These are phyloP conservation scores for Scytalidium sp. DNA, from an alignment of 2,329 filamentous ascomycete genomes.

Conservation along the genomic window DNA sequence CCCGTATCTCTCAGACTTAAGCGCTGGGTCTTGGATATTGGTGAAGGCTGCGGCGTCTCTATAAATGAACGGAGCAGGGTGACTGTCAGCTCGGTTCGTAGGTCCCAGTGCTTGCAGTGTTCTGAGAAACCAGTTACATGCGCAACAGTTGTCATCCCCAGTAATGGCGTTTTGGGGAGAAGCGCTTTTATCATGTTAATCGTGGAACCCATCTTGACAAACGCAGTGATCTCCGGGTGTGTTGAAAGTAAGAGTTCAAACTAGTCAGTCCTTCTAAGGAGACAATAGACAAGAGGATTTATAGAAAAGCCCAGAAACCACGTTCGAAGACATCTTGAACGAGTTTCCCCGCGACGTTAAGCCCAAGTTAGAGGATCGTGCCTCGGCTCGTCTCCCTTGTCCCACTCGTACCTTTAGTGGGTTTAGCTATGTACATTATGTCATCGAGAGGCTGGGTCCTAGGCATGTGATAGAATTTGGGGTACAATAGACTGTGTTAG, in stretches of 20 bases:
- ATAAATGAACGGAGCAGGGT: slow-evolving; percentile 68
- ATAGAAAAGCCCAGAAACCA: neutral
- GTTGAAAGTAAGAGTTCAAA: too few species aligned
- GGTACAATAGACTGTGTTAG: too few species aligned
- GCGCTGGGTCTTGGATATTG: slow-evolving; percentile 61
- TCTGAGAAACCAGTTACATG: slow-evolving; percentile 68
- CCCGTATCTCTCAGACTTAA: slow-evolving; percentile 60
- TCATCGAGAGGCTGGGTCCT: neutral
- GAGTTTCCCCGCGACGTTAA: neutral
- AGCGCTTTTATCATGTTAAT: slow-evolving; percentile 20
- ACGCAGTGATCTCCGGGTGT: too few species aligned
- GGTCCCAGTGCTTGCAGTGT: slow-evolving; percentile 72
- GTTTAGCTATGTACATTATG: neutral
- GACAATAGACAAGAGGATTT: too few species aligned
- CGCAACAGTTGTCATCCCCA: slow-evolving; percentile 58
- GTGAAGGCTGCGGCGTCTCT: slow-evolving; percentile 22
- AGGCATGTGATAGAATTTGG: too few species aligned
- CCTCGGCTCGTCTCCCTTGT: neutral
- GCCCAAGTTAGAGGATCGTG: neutral
- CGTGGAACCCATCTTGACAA: slow-evolving; percentile 4
- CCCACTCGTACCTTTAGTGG: neutral
- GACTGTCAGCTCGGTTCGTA: slow-evolving; percentile 71
- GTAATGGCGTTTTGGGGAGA: slow-evolving; percentile 56
- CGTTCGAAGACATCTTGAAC: neutral
- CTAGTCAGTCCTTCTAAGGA: too few species aligned